Evolutionary conservation across 441 rosid genomes (phyloP), one percentile per base, ranked within the genome.

Genomic region (Arabidopsis lyrata): DNA sequence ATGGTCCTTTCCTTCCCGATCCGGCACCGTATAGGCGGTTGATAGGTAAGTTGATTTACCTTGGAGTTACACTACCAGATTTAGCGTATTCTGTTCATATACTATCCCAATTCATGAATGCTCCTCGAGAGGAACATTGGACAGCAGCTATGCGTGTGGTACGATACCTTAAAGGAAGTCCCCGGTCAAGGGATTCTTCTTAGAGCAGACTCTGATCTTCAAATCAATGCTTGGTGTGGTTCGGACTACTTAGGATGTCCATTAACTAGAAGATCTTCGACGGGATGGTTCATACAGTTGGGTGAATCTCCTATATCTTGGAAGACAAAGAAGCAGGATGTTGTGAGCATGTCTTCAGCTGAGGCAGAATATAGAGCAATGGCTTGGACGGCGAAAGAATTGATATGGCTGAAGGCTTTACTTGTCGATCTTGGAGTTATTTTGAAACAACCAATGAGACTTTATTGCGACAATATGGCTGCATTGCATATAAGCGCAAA

Each of bases 21-120:
- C 35, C 35, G 35, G 35, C 5, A 32, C 35, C 6, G 5, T 32
- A 32, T 32, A 4, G 35, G 7, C 35, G 35, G 7, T 6, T 32
- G 7, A 6, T 32, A 4, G 35, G 35, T 4, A 32, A 6, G 35
- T 32, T 32, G 5, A 32, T 32, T 4, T 32, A 32, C 35, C 7
- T 32, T 4, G 35, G 35, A 4, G 35, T 32, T 32, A 32, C 35
- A 4, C 5, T 5, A 32, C 35, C 35, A 6, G 35, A 32, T 32
- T 32, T 32, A 32, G 35, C 6, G 5, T 32, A 32, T 32, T 6
- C 35, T 4, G 35, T 32, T 4, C 35, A 32, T 32, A 32, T 32
- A 32, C 35, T 32, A 6, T 32, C 35, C 35, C 35, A 87, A 45
- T 39, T 39, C 5, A 39, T 39, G 44, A 3, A 39, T 3, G 44